Percentiles rank a stretch among this genome's conserved stretches.
Conservation (phyloP, 495 filamentous ascomycete species). For the Neurospora sp. region DNA sequence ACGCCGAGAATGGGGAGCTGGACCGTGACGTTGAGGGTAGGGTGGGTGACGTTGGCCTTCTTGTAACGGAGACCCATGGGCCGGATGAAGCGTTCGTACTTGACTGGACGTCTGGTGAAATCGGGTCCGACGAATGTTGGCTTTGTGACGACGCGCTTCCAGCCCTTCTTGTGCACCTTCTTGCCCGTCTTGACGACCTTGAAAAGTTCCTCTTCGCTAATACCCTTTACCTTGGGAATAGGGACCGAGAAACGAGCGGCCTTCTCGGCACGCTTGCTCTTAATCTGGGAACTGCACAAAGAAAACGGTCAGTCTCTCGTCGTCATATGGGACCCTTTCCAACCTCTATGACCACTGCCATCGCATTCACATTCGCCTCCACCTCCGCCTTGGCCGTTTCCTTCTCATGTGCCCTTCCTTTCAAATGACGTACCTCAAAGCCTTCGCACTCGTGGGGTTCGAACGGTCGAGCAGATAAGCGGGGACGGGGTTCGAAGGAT, state of each 20-base stretch:
- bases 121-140: slow-evolving; percentile 65
- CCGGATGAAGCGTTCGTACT: slow-evolving; percentile 62
- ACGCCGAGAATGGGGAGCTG: slow-evolving; percentile 89
- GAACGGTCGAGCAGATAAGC: slow-evolving; percentile 85
- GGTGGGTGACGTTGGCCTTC: slow-evolving; percentile 83
- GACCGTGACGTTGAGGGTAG: slow-evolving; percentile 41
- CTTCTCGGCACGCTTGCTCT: slow-evolving; percentile 62
- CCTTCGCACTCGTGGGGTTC: slow-evolving; percentile 81
- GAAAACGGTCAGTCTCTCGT: neutral
- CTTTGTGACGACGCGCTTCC: slow-evolving; percentile 90
- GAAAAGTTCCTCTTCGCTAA: slow-evolving; percentile 97
- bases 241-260: slow-evolving; percentile 94
- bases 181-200: slow-evolving; percentile 92
- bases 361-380: neutral
- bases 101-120: slow-evolving; percentile 83
- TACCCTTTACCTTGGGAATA: slow-evolving; percentile 87
- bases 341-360: neutral
- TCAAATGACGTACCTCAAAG: slow-evolving; percentile 55
- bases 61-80: slow-evolving; percentile 86
- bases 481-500: slow-evolving; percentile 64
- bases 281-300: slow-evolving; percentile 19
- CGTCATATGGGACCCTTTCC: neutral
- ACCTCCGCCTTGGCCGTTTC: slow-evolving; percentile 5
- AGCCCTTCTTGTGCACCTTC: slow-evolving; percentile 53
- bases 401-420: slow-evolving; percentile 62